Base-by-base conservation (phyloP, 2,329 filamentous ascomycete genomes). In the Pleoardoris graminearum region DNA sequence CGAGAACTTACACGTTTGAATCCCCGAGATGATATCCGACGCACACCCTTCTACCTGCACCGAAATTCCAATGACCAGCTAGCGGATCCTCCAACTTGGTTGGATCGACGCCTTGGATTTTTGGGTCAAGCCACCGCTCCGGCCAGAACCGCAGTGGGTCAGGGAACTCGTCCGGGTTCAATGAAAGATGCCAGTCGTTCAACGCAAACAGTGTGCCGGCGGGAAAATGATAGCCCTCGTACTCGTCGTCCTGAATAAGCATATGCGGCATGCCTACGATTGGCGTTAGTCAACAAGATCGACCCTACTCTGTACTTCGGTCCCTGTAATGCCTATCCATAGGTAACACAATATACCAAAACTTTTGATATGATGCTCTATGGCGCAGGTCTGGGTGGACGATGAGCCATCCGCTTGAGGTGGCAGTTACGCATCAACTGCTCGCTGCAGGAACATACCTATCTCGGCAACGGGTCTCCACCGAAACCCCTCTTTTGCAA, bases 21-120 rank as follows among this genome's bases (percentile, higher is more conserved):
- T 62, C 60, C 1, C 60, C 61, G 29, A 64, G 60, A 27, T 59
- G 51, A 17, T 50, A 62, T 2, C 60, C 60, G 4, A 53, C 50
- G 38, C 60, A 61, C 21, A 63, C 57, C 12, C 48, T 41, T 17
- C 48, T 44, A 29, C 60, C 60, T n/a, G 60, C 47, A 2, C 61
- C 63, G 51, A 66, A 66, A n/a, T 51, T 52, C 55, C 59, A 68
- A 46, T 71, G 67, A 14, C 68, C 68, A 19, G 60, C 60, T 19
- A 66, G 39, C n/a, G 60, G 55, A 50, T 67, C 61, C 14, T 55
- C 45, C 19, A 57, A 25, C 39, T 53, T 52, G 48, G 30, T 35
- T 25, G 38, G 58, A 37, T 60, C 33, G 58, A 38, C 8, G 44
- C 49, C 41, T 53, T 62, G 33, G 55, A 61, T 38, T 35, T 60